Evolutionary conservation across 441 rosid genomes (phyloP), one percentile per base, ranked within the genome.

Genomic region (Cnidoscolus chayamansa): DNA sequence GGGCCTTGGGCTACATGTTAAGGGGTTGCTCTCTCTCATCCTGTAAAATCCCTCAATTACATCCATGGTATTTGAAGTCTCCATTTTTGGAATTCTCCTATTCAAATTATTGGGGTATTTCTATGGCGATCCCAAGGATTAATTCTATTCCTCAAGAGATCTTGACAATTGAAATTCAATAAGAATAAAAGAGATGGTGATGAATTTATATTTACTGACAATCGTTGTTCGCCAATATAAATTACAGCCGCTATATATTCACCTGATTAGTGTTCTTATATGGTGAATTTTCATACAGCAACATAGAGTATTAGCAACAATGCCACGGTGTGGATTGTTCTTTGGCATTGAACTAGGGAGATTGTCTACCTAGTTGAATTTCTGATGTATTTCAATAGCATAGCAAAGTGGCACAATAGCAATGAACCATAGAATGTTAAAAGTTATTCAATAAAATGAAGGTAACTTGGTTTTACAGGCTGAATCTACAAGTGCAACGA

Each of bases 401-500:
- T 25, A 25, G 25, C 25, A 25, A 25, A 25, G 25, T 19, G 0
- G 4, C 13, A 19, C 6, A 56, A 1, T 9, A 13, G 20, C 13
- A 12, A 15, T 6, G 12, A 61, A 61, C 20, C 17, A 5, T 9
- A 40, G 50, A 63, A 40, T 63, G 50, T 16, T 63, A 35, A 8
- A 62, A n/a, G 32, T 16, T 63, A 40, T 8, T 17, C 8, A 40
- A 59, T 5, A 40, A 59, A 30, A 31, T 59, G 8, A 8, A 59
- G 30, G 12, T 10, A 40, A 20, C 49, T 68, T 57, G 15, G 15
- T 12, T 50, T 79, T 65, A 57, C 85, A 91, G 97, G 97, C 96
- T 50, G 90, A 90, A 59, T 87, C 96, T n/a, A 85, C 84, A 25
- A 90, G 74, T 50, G 92, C 87, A 20, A 87, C 95, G 61, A 89